phyloP scores from a whole-genome alignment of 2,329 filamentous ascomycete genomes.

The Cladosporium cucumerinum region DNA sequence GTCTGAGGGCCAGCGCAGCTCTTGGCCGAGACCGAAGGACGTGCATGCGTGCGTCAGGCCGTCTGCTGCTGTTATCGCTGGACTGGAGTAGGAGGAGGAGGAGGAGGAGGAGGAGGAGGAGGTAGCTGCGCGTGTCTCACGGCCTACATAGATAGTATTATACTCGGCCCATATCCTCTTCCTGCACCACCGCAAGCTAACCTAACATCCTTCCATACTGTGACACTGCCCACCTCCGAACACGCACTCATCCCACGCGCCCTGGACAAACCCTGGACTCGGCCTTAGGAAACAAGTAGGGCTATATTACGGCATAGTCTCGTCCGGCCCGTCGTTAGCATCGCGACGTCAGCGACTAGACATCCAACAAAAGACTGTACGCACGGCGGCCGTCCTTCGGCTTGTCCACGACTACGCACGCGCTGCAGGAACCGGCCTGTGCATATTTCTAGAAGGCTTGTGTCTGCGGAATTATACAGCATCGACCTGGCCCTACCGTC shows the following conservation, averaged over 20 bases:
- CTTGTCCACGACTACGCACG: constrained; percentile 11
- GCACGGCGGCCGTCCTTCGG: constrained; percentile 13
- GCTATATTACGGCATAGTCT: constrained; percentile 9
- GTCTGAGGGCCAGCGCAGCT: background rate
- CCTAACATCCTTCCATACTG: background rate
- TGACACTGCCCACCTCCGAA: background rate
- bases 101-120: background rate
- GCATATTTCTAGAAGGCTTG: constrained; percentile 16
- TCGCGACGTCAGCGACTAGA: constrained; percentile 12
- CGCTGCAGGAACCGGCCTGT: constrained; percentile 17
- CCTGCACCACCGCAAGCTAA: background rate
- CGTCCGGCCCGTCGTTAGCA: constrained; percentile 8
- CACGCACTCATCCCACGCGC: constrained; percentile 7
- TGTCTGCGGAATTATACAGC: background rate
- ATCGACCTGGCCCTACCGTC: background rate
- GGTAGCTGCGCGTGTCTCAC: background rate
- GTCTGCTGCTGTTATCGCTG: constrained; percentile 1
- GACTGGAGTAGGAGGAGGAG: background rate
- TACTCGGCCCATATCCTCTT: background rate
- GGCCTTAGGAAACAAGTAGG: background rate
- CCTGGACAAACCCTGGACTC: constrained; percentile 6
- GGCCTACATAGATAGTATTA: background rate
- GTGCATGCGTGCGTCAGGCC: constrained; percentile 4
- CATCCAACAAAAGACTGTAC: background rate
- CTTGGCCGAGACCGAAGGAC: background rate